A percentile compares a stretch with the other conserved stretches of the same genome.
phyloP scores from a whole-genome alignment of 306 rosid species.

The Boehmeria nivea region DNA sequence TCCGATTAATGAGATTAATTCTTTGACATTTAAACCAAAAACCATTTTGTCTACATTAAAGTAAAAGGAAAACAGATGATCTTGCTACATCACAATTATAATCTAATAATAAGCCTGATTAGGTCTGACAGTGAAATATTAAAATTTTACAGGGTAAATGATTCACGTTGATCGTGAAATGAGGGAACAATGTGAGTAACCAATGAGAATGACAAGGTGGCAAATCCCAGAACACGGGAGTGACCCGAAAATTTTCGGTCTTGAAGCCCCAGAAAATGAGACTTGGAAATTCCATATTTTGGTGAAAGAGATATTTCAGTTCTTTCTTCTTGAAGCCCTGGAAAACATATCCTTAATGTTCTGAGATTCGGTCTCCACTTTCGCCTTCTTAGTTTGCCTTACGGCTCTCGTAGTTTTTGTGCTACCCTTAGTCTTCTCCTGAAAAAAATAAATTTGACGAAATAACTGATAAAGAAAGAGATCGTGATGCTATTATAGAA shows the following conservation, averaged over 20 bases:
- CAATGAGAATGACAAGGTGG: too few species aligned
- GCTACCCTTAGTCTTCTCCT: conserved; percentile 41
- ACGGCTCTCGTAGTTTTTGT: conserved; percentile 46
- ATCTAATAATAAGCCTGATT: neutral
- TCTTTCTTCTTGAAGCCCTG: conserved; percentile 64
- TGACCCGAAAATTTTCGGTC: too few species aligned
- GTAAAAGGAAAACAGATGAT: too few species aligned
- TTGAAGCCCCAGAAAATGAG: too few species aligned
- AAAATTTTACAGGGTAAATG: neutral
- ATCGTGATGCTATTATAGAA: neutral
- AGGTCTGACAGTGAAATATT: neutral
- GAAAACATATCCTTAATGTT: conserved; percentile 77
- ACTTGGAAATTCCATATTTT: neutral
- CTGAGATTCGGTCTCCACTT: conserved; percentile 66
- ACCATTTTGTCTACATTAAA: too few species aligned
- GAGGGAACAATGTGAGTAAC: too few species aligned
- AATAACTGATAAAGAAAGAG: too few species aligned
- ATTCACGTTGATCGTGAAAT: neutral
- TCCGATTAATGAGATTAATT: too few species aligned
- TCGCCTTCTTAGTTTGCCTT: conserved; percentile 61
- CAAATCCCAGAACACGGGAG: too few species aligned
- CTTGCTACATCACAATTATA: neutral
- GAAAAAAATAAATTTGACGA: conserved; percentile 3
- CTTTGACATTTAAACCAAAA: too few species aligned
- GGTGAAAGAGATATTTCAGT: conserved; percentile 10